These are phyloP conservation scores for Atkinsonella hypoxylon DNA, from an alignment of 2,329 filamentous ascomycete species.

Conservation along the genomic window DNA sequence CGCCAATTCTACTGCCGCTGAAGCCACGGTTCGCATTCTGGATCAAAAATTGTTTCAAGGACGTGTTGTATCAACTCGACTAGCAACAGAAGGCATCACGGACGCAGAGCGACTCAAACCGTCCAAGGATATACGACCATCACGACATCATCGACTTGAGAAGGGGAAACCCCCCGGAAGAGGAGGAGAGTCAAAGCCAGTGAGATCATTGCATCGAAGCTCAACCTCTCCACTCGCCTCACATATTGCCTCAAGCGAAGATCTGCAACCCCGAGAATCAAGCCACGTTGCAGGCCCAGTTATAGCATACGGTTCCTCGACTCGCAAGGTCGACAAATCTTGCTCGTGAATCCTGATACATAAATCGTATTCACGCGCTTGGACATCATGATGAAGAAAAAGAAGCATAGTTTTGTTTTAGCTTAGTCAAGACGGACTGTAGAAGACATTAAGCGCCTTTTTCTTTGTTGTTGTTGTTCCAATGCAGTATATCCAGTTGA, in stretches of 20 bases:
- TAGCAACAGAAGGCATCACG: neutral
- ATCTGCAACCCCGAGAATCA: neutral
- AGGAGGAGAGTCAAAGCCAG: neutral
- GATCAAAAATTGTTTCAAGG: constrained; percentile 16
- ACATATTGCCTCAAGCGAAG: neutral
- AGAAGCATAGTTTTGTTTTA: neutral
- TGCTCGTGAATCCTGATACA: neutral
- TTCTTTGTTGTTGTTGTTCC: neutral
- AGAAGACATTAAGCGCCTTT: neutral
- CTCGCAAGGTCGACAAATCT: neutral
- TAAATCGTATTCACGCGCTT: too few relatives aligned
- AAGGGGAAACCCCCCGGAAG: neutral
- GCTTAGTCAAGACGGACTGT: neutral
- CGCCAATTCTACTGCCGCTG: constrained; percentile 11
- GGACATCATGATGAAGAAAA: neutral
- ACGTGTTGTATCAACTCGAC: constrained; percentile 10
- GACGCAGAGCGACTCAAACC: neutral
- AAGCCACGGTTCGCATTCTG: constrained; percentile 14
- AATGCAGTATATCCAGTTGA: neutral
- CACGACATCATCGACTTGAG: neutral
- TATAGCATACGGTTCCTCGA: constrained; percentile 6
- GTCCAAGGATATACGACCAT: neutral
- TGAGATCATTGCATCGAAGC: neutral
- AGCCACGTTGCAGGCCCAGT: neutral
- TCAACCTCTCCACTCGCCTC: neutral